These are phyloP conservation scores for Trichoderma orchidacearum DNA, from an alignment of 495 filamentous ascomycete genomes.

Conservation along the genomic window DNA sequence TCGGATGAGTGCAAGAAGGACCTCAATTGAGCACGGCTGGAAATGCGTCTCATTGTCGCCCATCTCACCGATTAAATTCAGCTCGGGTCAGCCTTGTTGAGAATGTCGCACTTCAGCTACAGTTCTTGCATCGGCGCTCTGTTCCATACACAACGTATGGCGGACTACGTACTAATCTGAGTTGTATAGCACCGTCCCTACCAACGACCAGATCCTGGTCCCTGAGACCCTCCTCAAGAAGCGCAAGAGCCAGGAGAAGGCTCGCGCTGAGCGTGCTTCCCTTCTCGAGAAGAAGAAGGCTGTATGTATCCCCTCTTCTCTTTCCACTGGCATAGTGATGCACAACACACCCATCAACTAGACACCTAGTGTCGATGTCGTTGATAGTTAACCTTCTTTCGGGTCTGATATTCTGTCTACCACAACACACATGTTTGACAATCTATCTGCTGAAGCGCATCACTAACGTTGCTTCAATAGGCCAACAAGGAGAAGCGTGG, in stretches of 20 bases:
- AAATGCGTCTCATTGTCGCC: constrained; percentile 5
- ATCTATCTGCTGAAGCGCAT: constrained; percentile 1
- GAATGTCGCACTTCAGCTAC: constrained; percentile 81
- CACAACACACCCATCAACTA: constrained; percentile 83
- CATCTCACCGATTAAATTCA: constrained; percentile 64
- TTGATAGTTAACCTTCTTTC: constrained; percentile 99
- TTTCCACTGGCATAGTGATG: constrained; percentile 24
- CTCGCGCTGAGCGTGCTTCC: constrained; percentile 69
- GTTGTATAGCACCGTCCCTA: constrained; percentile 62
- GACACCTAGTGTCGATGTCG: constrained; percentile 76
- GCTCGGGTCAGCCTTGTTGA: constrained; percentile 72
- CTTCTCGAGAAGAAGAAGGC: constrained; percentile 77
- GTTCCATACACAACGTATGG: constrained; percentile 43
- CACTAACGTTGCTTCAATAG: constrained; percentile 41
- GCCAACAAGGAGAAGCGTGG: constrained; percentile 93
- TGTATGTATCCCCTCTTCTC: constrained; percentile 42
- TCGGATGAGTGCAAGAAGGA: constrained; percentile 46
- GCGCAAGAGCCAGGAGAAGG: constrained; percentile 99
- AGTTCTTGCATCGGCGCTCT: constrained; percentile 82
- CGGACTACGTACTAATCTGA: constrained; percentile 56
- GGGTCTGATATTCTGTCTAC: constrained; percentile 60
- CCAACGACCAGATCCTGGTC: constrained; percentile 83
- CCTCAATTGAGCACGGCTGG: constrained; percentile 4
- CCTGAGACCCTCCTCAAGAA: constrained; percentile 99
- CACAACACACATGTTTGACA: constrained; percentile 15